phyloP scores from a whole-genome alignment of 371 early-diverging fungal species.

The Mortierella sp. region DNA sequence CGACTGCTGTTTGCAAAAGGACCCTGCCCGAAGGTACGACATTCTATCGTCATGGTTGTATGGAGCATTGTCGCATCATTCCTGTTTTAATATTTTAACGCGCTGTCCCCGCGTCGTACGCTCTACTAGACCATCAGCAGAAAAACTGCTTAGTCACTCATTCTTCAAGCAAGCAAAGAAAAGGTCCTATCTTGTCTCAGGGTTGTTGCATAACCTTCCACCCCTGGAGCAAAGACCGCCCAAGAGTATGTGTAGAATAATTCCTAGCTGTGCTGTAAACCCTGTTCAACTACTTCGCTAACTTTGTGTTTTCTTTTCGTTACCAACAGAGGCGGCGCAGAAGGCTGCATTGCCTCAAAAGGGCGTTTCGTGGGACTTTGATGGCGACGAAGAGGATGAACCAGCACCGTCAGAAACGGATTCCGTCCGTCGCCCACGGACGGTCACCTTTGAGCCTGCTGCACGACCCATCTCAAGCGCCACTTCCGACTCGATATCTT shows the following conservation, averaged over 20 bases:
- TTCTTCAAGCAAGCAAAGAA: slow-evolving; percentile 89
- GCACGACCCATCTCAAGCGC: slow-evolving; percentile 17
- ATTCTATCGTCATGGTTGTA: neutral
- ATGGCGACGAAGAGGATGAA: slow-evolving; percentile 30
- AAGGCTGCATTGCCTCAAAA: slow-evolving; percentile 43
- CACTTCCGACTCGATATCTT: slow-evolving; percentile 18
- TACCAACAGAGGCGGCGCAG: slow-evolving; percentile 42
- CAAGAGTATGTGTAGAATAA: slow-evolving; percentile 52
- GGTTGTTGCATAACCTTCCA: slow-evolving; percentile 73
- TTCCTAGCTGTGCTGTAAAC: too few relatives aligned
- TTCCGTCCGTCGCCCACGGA: slow-evolving; percentile 23
- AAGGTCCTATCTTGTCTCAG: slow-evolving; percentile 71
- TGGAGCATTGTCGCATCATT: too few relatives aligned
- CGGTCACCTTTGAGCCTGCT: slow-evolving; percentile 24
- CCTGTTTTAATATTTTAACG: too few relatives aligned
- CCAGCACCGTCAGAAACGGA: slow-evolving; percentile 11
- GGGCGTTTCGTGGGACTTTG: slow-evolving; percentile 67
- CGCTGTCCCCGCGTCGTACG: too few relatives aligned
- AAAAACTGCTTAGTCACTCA: slow-evolving; percentile 79
- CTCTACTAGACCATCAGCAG: slow-evolving; percentile 78
- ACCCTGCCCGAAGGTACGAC: slow-evolving; percentile 78
- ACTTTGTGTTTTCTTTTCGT: neutral
- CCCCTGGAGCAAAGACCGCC: slow-evolving; percentile 74
- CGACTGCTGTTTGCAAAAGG: slow-evolving; percentile 84
- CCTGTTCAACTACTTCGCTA: too few relatives aligned